Percentiles rank a stretch among this genome's conserved stretches.
Conservation (phyloP, 108 stramenopile genomes). For the Chaetoceros muelleri region DNA sequence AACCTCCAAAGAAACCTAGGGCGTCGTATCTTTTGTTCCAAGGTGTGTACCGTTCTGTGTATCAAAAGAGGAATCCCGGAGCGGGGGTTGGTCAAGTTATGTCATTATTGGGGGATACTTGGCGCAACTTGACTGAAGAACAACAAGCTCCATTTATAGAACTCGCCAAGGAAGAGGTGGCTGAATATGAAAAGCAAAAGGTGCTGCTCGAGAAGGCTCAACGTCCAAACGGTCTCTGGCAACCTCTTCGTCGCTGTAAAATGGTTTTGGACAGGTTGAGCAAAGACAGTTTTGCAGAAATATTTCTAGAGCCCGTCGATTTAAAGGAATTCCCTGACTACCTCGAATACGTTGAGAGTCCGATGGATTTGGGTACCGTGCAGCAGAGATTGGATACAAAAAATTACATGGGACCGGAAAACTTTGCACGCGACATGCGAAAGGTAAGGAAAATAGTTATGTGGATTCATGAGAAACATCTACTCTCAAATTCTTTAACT, state of each 20-base stretch:
- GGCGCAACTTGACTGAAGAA: conserved; percentile 55
- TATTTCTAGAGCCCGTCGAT: conserved; percentile 85
- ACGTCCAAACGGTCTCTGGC: conserved; percentile 77
- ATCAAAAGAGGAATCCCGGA: conserved; percentile 47
- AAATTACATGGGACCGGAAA: conserved; percentile 65
- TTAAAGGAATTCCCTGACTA: conserved; percentile 69
- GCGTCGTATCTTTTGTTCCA: conserved; percentile 81
- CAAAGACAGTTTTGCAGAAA: conserved; percentile 60
- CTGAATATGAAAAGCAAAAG: conserved; percentile 59
- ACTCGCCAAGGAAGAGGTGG: conserved; percentile 65
- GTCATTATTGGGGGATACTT: conserved; percentile 65
- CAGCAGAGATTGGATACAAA: conserved; percentile 39
- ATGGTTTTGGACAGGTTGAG: conserved; percentile 63
- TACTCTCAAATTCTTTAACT: conserved; percentile 2
- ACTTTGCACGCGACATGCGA: conserved; percentile 79
- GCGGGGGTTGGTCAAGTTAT: conserved; percentile 55
- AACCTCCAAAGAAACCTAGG: conserved; percentile 79
- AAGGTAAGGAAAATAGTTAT: conserved; percentile 32
- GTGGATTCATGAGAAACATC: background rate
- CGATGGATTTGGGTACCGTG: conserved; percentile 88
- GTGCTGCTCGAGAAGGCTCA: conserved; percentile 68
- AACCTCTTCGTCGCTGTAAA: conserved; percentile 67
- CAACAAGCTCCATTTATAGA: conserved; percentile 58
- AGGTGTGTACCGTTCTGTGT: conserved; percentile 55
- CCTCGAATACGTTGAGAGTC: conserved; percentile 63